phyloP scores from a whole-genome alignment of 202 grass and related monocot genomes.

The Zizania palustris region DNA sequence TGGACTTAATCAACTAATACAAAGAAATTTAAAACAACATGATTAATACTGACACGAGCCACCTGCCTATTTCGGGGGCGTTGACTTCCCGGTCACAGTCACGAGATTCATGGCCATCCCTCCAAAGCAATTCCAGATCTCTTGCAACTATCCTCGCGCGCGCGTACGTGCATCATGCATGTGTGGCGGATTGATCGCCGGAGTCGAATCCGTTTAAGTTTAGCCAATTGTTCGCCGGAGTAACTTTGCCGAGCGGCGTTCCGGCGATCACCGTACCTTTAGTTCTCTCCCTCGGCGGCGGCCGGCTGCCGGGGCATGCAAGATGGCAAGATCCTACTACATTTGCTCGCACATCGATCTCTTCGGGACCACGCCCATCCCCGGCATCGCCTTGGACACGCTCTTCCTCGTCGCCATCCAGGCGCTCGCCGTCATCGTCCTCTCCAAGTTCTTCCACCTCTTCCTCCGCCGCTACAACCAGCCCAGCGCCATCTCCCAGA shows the following conservation, averaged over 20 bases:
- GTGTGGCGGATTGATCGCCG: too few relatives aligned
- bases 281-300: conserved; percentile 3
- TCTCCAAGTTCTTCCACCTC: conserved; percentile 60
- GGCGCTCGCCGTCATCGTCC: conserved; percentile 50
- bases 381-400: conserved; percentile 53
- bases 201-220: neutral
- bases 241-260: neutral
- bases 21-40: too few relatives aligned
- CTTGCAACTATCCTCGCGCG: neutral
- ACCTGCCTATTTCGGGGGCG: conserved; percentile 22
- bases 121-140: conserved; percentile 8
- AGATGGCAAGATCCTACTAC: conserved; percentile 36
- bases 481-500: conserved; percentile 67
- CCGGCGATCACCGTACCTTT: neutral
- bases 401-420: conserved; percentile 59
- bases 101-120: conserved; percentile 39
- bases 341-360: conserved; percentile 21
- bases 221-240: neutral
- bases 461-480: conserved; percentile 69
- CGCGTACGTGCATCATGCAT: neutral
- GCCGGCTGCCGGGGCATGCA: neutral
- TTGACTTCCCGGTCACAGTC: neutral
- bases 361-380: conserved; percentile 20
- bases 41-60: too few relatives aligned
- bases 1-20: too few relatives aligned